Evolutionary conservation across 106 monocot species (phyloP), one percentile per base, ranked within the genome.

Genomic region (Gastrodia elata): DNA sequence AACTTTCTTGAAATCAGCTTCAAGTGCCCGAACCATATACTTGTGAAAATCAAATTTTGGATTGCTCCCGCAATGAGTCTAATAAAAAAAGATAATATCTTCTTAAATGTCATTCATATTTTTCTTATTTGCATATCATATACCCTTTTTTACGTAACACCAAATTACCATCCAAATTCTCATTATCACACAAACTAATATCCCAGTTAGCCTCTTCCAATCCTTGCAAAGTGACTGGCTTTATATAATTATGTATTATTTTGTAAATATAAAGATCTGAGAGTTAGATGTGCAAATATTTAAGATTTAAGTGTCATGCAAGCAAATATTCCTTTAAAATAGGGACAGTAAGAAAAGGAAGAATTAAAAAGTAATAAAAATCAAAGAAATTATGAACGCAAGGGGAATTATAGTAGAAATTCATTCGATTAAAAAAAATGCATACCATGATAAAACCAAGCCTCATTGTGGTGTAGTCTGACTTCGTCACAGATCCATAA

Each of bases 381-480:
- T 18, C 39, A 68, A 9, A 22, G 7, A 38, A 24, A 38, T 38
- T 22, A 38, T 18, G 24, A 68, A 68, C 14, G 18, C 15, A 35
- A 30, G 3, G 73, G 39, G 74, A 70, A 13, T 33, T 40, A 52
- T 64, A 26, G 13, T 11, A 43, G 43, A 26, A 71, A 27, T 6
- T 8, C 28, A 18, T 4, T 14, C 37, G 28, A 1, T 11, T 36
- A 5, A 65, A 27, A 38, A 15, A 58, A 44, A 35, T 75, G 16
- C 80, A 73, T 83, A 91, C 91, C 85, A 76, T 85, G 20, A 91
- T 81, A 73, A 91, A 91, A 52, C 85, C 83, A 24, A 81, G 76
- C 56, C 85, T 79, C 79, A 91, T 75, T 68, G 87, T 85, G 9
- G 61, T 70, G 59, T 91, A 91, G 75, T 91, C 91, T 27, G 88